A percentile compares a stretch with the other conserved stretches of the same genome.
These are phyloP conservation scores for Gaillardinia entomophila DNA, from an alignment of 805 yeast species.

Conservation along the genomic window DNA sequence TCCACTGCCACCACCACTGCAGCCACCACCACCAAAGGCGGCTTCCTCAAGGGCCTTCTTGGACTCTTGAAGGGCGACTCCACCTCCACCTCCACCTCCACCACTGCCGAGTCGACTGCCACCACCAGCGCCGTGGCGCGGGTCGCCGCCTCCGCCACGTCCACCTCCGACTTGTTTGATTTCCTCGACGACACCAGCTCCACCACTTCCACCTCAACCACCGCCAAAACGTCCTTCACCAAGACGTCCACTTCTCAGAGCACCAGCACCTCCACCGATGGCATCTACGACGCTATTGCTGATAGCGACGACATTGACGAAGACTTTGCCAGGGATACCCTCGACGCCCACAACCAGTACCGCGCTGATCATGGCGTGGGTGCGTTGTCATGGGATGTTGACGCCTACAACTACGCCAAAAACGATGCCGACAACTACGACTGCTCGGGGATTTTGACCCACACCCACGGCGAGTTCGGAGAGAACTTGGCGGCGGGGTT, in stretches of 20 bases:
- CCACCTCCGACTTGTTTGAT: slow-evolving; percentile 10
- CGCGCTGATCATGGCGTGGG: slow-evolving; percentile 25
- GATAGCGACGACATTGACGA: slow-evolving; percentile 18
- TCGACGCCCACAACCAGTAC: slow-evolving; percentile 28
- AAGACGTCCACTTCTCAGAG: slow-evolving; percentile 1
- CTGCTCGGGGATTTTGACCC: slow-evolving; percentile 32
- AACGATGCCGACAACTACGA: slow-evolving; percentile 29
- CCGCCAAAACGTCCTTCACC: slow-evolving; percentile 17
- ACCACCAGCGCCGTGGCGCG: slow-evolving; percentile 1
- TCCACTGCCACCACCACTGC: slow-evolving; percentile 4
- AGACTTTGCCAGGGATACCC: slow-evolving; percentile 22
- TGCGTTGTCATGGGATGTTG: slow-evolving; percentile 24
- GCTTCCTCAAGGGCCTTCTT: background rate
- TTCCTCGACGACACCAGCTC: slow-evolving; percentile 17
- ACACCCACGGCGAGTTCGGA: slow-evolving; percentile 31
- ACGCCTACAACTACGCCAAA: slow-evolving; percentile 28
- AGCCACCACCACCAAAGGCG: slow-evolving; percentile 5
- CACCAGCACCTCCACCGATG: slow-evolving; percentile 2
- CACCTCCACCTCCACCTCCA: slow-evolving; percentile 1
- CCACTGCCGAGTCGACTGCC: slow-evolving; percentile 5
- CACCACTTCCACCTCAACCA: slow-evolving; percentile 20
- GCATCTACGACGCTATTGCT: slow-evolving; percentile 10
- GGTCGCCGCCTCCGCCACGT: slow-evolving; percentile 2
- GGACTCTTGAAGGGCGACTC: background rate
- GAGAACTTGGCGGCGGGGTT: slow-evolving; percentile 35